Conservation (phyloP, 805 yeast species). For the Ogataea angusta region DNA sequence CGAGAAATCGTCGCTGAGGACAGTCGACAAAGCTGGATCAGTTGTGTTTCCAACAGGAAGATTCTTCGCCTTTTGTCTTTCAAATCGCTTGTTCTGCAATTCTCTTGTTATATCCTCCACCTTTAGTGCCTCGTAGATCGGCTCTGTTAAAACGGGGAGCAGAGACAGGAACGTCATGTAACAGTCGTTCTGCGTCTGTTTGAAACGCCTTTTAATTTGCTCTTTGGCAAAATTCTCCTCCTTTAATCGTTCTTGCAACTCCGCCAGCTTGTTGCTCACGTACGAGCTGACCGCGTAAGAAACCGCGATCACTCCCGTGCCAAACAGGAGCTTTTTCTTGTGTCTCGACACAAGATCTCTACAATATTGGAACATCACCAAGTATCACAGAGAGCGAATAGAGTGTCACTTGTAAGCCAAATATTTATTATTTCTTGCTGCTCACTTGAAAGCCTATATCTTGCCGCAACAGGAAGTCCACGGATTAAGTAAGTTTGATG, state of each 20-base stretch:
- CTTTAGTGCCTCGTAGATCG: constrained; percentile 57
- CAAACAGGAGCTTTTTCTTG: constrained; percentile 40
- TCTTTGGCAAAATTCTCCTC: constrained; percentile 61
- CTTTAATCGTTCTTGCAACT: constrained; percentile 48
- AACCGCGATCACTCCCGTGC: constrained; percentile 43
- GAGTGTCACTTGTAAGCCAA: background rate
- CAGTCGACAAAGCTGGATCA: constrained; percentile 26
- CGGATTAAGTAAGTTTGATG: constrained; percentile 3
- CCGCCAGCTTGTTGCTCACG: constrained; percentile 42
- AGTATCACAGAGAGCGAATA: background rate
- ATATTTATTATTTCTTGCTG: constrained; percentile 9
- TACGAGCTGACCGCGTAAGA: constrained; percentile 43
- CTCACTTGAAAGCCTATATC: constrained; percentile 15
- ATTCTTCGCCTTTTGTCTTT: constrained; percentile 19
- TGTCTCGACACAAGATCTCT: constrained; percentile 42
- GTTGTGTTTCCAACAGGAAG: constrained; percentile 7
- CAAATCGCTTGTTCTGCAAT: constrained; percentile 57
- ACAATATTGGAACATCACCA: constrained; percentile 32
- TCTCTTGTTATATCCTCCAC: constrained; percentile 73
- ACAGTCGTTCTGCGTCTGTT: constrained; percentile 91
- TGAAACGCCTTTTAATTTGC: constrained; percentile 75
- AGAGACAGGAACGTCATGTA: constrained; percentile 78
- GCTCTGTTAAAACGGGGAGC: constrained; percentile 69
- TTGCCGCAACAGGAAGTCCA: constrained; percentile 18
- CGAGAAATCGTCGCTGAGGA: constrained; percentile 41